Evolutionary conservation across 345 rosid genomes (phyloP).

Genomic region (Gossypium mustelinum): DNA sequence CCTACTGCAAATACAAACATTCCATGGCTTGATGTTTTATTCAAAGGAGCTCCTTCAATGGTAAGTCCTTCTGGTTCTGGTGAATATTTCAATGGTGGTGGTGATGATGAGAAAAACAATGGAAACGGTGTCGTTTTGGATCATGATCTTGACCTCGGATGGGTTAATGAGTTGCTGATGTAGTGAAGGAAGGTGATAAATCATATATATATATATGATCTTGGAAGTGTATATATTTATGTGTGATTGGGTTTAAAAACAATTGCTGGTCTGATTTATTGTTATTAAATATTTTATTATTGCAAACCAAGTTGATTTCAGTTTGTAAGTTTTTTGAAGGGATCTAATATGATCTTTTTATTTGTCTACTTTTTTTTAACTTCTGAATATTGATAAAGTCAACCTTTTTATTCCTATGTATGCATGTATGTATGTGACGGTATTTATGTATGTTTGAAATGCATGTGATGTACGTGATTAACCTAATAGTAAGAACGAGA

Average conservation of each 20-base stretch:
- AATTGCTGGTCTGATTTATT: neutral
- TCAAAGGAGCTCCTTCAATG: conserved; percentile 44
- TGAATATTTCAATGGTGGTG: conserved; percentile 8
- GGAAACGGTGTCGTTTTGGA: conserved; percentile 2
- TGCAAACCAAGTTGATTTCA: neutral
- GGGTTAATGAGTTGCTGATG: conserved; percentile 88
- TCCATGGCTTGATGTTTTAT: conserved; percentile 44
- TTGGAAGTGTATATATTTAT: neutral
- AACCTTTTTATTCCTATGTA: neutral
- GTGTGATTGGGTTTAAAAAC: neutral
- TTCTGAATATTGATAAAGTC: neutral
- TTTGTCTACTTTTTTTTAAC: too few species aligned
- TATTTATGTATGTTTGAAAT: neutral
- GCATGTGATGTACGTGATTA: neutral
- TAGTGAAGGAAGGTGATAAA: conserved; percentile 21
- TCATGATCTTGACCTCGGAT: conserved; percentile 72
- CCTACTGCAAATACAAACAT: conserved; percentile 12
- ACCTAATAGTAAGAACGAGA: conserved; percentile 16
- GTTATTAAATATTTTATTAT: neutral
- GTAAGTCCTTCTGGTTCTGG: conserved; percentile 26
- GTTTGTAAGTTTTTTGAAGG: neutral
- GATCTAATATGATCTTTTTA: neutral
- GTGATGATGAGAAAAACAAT: neutral
- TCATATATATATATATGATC: neutral
- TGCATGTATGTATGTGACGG: too few species aligned